Evolutionary conservation across 768 basidiomycete genomes (phyloP).

Genomic region (Lactarius sp.): DNA sequence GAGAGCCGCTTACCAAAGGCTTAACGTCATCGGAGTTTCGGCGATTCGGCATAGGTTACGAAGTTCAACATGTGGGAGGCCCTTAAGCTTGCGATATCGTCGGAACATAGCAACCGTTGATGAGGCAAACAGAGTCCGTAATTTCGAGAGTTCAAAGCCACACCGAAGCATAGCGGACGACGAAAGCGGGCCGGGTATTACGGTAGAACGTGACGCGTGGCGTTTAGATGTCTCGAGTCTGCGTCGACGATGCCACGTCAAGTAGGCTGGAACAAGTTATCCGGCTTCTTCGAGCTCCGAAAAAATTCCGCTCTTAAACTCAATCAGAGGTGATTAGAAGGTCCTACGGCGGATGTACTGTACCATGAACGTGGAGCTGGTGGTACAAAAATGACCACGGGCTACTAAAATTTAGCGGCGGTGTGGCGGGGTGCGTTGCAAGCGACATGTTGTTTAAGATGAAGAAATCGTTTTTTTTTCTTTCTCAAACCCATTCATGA

Average conservation of each 20-base stretch:
- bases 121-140: not conserved
- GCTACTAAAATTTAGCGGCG: conserved; percentile 6
- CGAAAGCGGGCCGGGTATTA: not conserved
- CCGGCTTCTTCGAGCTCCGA: conserved; percentile 5
- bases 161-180: not conserved
- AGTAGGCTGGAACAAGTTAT: conserved; percentile 1
- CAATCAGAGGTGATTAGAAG: conserved; percentile 5
- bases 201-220: not conserved
- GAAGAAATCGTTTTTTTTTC: not conserved
- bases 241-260: conserved; percentile 12
- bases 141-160: not conserved
- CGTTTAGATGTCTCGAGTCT: not conserved
- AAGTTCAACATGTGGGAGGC: not conserved
- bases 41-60: not conserved
- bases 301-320: conserved; percentile 10
- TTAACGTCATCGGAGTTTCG: conserved; percentile 1
- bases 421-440: conserved; percentile 6
- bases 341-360: not conserved
- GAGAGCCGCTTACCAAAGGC: not conserved
- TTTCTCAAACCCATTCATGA: not conserved
- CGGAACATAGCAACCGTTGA: conserved; percentile 6
- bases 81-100: conserved; percentile 12
- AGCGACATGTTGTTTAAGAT: not conserved
- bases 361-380: not conserved
- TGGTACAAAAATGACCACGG: not conserved